Evolutionary conservation across 768 basidiomycete genomes (phyloP), one percentile per base, ranked within the genome.

Genomic region (Pulveroboletus ravenelii): DNA sequence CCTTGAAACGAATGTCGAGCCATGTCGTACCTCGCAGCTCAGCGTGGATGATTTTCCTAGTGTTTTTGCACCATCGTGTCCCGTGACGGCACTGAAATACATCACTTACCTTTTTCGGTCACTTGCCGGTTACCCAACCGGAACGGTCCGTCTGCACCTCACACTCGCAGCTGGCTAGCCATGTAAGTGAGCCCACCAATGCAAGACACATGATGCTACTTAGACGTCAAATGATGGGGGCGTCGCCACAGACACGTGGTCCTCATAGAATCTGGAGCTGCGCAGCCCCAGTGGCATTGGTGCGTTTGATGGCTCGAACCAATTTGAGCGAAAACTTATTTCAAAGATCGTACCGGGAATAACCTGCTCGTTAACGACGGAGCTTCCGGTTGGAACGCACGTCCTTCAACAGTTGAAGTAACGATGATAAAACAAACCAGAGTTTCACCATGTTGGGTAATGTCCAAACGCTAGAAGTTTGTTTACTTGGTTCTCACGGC

Each of bases 41-140:
- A 27, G 25, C 25, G 25, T 27, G 25, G 25, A 27, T 27, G 25
- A 6, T 7, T 41, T 25, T 32, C 37, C 50, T 41, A 35, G 45
- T 14, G 27, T 34, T 54, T 56, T 54, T 37, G 31, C 52, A 36
- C 20, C 29, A 20, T 49, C 34, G 20, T 18, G 18, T 20, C 54
- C 31, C 43, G 38, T 48, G 51, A 41, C 39, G 37, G 35, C n/a
- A 32, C 23, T 39, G 18, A 37, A 27, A 18, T 35, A 30, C 27
- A 29, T 25, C 41, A 23, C 30, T 46, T 32, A 15, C 46, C 34
- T 15, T 34, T 34, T 34, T 34, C 32, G 32, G 13, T 14, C 12
- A 14, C 32, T 34, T 34, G 7, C 7, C 6, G 5, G n/a, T 12
- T 23, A 27, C 2, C 14, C 17, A 2, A 42, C 42, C 13, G 29